Evolutionary conservation across 1,284 basidiomycete species (phyloP).

Genomic region (Bjerkandera adusta): DNA sequence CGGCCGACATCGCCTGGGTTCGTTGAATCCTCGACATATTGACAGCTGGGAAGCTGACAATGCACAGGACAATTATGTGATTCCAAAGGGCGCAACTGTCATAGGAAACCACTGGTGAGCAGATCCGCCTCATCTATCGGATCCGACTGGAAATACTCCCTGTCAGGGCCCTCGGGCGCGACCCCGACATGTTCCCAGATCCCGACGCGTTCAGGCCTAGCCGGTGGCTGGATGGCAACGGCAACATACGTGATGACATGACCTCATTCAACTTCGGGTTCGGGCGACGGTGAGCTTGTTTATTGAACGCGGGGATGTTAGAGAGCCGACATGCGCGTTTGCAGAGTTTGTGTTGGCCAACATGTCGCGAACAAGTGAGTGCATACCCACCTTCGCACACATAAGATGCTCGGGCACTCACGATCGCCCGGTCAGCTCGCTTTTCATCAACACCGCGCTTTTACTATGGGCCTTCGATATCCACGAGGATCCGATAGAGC

Average conservation of each 20-base stretch:
- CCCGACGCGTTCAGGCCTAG: constrained; percentile 57
- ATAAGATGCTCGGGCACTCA: neutral
- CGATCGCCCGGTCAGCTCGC: constrained; percentile 41
- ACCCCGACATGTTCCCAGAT: constrained; percentile 55
- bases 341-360: constrained; percentile 56
- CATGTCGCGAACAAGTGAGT: constrained; percentile 44
- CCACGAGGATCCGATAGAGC: constrained; percentile 41
- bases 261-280: constrained; percentile 58
- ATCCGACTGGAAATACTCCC: neutral
- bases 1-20: constrained; percentile 59
- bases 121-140: neutral
- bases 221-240: constrained; percentile 52
- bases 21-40: constrained; percentile 10
- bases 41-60: neutral
- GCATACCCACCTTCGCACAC: constrained; percentile 12
- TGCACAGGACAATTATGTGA: constrained; percentile 47
- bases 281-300: constrained; percentile 44
- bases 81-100: constrained; percentile 56
- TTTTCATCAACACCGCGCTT: constrained; percentile 57
- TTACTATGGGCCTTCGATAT: constrained; percentile 61
- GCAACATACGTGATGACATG: constrained; percentile 46
- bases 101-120: constrained; percentile 58
- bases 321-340: neutral
- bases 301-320: neutral
- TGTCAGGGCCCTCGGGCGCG: constrained; percentile 37